phyloP scores from a whole-genome alignment of 148 eudicot species.

The Camellia sinensis region DNA sequence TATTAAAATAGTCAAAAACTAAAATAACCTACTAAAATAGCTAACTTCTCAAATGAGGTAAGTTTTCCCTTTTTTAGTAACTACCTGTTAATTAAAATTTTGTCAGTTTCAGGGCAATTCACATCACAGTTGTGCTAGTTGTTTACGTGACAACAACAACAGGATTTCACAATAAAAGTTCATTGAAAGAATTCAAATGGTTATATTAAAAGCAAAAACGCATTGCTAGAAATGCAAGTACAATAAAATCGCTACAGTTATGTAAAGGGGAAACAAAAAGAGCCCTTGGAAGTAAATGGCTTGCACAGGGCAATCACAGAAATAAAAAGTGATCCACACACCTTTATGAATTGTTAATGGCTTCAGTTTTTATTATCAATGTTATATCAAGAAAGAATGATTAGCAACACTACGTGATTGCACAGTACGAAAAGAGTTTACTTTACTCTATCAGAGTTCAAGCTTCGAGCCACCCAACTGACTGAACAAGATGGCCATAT shows the following conservation, averaged over 20 bases:
- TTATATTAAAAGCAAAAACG: not conserved
- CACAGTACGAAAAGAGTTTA: not conserved
- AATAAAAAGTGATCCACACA: not conserved
- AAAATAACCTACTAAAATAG: no score
- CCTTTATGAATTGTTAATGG: not conserved
- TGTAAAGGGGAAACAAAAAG: not conserved
- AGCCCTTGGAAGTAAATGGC: not conserved
- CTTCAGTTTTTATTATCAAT: not conserved
- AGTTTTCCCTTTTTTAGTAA: no score
- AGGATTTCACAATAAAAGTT: not conserved
- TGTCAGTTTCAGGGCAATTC: not conserved
- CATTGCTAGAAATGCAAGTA: not conserved
- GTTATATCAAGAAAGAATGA: constrained; percentile 4
- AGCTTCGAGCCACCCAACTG: constrained; percentile 54
- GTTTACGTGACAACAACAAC: not conserved
- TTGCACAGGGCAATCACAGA: not conserved
- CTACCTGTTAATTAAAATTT: not conserved
- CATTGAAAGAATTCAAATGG: not conserved
- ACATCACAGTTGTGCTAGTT: not conserved
- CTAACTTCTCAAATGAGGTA: no score
- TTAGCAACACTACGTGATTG: not conserved
- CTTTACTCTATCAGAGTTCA: constrained; percentile 51
- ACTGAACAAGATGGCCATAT: constrained; percentile 87
- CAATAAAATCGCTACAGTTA: not conserved
- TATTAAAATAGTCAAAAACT: no score